Evolutionary conservation across 805 yeast genomes (phyloP), one percentile per base, ranked within the genome.

Genomic region (Lipomyces lipofer): DNA sequence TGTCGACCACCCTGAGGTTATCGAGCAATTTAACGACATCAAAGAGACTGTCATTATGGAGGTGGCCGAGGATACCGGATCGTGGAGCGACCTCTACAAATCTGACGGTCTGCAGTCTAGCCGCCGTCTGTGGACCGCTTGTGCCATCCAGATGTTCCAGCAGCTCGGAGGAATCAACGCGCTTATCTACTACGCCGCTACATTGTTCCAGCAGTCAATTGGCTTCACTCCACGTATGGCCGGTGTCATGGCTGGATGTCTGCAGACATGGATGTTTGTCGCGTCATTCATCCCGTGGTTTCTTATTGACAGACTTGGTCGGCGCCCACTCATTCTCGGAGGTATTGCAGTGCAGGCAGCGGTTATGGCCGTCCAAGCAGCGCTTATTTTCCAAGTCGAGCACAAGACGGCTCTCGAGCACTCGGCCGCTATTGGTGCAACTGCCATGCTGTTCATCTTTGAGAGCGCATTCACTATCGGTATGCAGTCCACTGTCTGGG

Each of bases 261-360:
- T 50, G 28, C 49, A 45, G 30, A 51, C 52, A 13, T 51, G 51
- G 48, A 51, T 52, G 25, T 49, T 59, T 39, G 77, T 72, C 17
- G 77, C 76, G 62, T 82, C 90, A 2, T 66, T 81, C 44, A 84
- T 86, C 15, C 82, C 88, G 0, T 75, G 84, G 62, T 74, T 75
- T 66, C 69, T 80, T 53, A 72, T 85, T 66, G 87, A 84, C 68
- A 73, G 71, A 58, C 64, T 83, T 50, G 88, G 88, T 66, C 78
- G 88, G 73, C 77, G 88, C 6, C 58, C 58, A 13, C 49, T 60
- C 17, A 50, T 67, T 15, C 44, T 66, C 32, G 43, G 49, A 5
- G 53, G 53, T 9, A 51, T 51, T 21, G n/a, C 36, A 15, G 22
- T 40, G n/a, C 47, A 47, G 43, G 55, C 52, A 13, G 30, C 42